These are phyloP conservation scores for Solanum aculeatissimum DNA, from an alignment of 305 asterid species.

Conservation along the genomic window DNA sequence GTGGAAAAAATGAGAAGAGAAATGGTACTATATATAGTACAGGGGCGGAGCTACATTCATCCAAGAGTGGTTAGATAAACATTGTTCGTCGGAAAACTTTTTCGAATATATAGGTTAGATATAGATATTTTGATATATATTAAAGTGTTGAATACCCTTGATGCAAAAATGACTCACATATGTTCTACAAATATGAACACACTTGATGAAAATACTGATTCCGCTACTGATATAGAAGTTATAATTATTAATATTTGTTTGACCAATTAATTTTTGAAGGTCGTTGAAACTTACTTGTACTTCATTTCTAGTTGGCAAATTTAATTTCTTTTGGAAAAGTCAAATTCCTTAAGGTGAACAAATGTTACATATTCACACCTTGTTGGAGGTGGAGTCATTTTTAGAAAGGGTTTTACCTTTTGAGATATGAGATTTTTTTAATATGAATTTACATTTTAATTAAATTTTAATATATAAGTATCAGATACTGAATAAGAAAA, in stretches of 20 bases:
- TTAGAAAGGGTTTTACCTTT: neutral
- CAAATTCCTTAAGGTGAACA: constrained; percentile 1
- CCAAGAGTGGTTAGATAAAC: too few relatives aligned
- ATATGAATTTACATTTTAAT: neutral
- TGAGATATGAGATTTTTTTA: rapidly evolving
- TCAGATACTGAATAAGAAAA: neutral
- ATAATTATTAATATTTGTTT: neutral
- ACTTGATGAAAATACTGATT: too few relatives aligned
- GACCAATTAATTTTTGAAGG: neutral
- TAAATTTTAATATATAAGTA: neutral
- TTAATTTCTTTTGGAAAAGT: neutral
- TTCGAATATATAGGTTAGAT: too few relatives aligned
- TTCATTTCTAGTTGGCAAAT: too few relatives aligned
- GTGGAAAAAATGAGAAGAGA: neutral
- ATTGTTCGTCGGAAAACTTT: too few relatives aligned
- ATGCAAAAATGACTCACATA: too few relatives aligned
- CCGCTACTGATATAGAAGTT: too few relatives aligned
- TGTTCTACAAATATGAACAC: too few relatives aligned
- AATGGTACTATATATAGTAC: neutral
- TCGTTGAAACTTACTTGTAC: neutral
- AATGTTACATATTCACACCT: neutral
- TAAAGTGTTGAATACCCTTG: too few relatives aligned
- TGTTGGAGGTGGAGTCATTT: too few relatives aligned
- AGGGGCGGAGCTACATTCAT: too few relatives aligned
- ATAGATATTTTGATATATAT: too few relatives aligned